phyloP scores from a whole-genome alignment of 306 rosid species.

The Pachyrhizus erosus region DNA sequence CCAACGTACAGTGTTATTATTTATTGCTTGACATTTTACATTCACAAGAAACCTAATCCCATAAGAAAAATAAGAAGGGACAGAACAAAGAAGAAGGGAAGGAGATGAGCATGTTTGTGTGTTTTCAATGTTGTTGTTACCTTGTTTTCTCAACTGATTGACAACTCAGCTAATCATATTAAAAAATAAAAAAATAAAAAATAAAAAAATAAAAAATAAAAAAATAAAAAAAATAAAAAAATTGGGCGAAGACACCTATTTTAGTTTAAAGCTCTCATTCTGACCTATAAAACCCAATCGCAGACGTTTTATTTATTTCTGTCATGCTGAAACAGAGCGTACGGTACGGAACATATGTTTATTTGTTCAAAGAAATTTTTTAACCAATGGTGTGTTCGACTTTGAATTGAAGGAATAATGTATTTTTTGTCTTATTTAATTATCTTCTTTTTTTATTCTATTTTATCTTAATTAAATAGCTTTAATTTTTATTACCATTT shows the following conservation, averaged over 20 bases:
- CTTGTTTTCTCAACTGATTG: neutral
- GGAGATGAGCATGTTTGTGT: neutral
- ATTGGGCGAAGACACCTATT: neutral
- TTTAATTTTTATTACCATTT: no score
- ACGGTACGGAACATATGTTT: conserved; percentile 23
- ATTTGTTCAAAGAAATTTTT: neutral
- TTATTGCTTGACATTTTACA: neutral
- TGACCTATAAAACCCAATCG: conserved; percentile 34
- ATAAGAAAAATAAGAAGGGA: neutral
- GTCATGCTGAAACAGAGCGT: conserved; percentile 50
- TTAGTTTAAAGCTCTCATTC: neutral
- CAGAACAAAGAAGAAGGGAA: neutral
- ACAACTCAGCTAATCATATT: neutral
- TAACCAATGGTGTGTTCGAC: neutral
- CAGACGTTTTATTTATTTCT: conserved; percentile 57
- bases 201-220: neutral
- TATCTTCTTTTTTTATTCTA: no score
- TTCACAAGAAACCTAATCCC: neutral
- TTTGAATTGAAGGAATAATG: no score
- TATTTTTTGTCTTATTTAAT: no score
- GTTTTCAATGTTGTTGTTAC: neutral
- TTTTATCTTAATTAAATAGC: no score
- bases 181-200: neutral
- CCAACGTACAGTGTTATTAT: neutral
- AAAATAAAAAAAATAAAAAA: neutral